These are phyloP conservation scores for Podila epigama DNA, from an alignment of 192 early-diverging fungal genomes.

Conservation along the genomic window DNA sequence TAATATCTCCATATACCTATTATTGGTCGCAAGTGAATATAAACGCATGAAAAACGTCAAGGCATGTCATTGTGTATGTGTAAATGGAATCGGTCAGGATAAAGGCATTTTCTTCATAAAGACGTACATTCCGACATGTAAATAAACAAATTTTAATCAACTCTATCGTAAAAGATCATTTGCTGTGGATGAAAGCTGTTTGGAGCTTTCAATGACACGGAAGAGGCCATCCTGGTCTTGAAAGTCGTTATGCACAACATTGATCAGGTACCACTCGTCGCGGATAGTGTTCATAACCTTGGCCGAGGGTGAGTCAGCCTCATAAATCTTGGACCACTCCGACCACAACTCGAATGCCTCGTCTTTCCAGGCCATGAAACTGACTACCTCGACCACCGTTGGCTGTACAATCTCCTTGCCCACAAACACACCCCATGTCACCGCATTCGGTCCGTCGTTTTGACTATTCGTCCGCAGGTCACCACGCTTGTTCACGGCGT, in stretches of 20 bases:
- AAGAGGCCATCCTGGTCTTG: conserved; percentile 73
- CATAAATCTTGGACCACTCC: conserved; percentile 84
- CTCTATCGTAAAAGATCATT: background rate
- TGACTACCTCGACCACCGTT: conserved; percentile 88
- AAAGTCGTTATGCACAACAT: conserved; percentile 96
- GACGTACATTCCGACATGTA: too few species aligned
- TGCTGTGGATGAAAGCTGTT: background rate
- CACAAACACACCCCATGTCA: conserved; percentile 99
- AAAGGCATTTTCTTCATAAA: too few species aligned
- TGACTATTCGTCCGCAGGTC: conserved; percentile 88
- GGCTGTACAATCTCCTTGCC: conserved; percentile 97
- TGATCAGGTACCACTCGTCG: conserved; percentile 88
- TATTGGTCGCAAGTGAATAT: too few species aligned
- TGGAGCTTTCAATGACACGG: conserved; percentile 59
- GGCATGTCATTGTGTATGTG: too few species aligned
- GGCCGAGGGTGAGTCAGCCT: conserved; percentile 40
- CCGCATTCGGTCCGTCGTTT: conserved; percentile 85
- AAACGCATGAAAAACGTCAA: too few species aligned
- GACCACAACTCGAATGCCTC: conserved; percentile 95
- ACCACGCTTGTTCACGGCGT: conserved; percentile 88
- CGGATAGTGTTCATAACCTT: conserved; percentile 63
- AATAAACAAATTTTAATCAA: too few species aligned
- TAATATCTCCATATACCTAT: too few species aligned
- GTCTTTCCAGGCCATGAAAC: conserved; percentile 97
- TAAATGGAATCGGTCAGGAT: too few species aligned